Evolutionary conservation across 106 monocot species (phyloP).

Genomic region (Xerophyta viscosa): DNA sequence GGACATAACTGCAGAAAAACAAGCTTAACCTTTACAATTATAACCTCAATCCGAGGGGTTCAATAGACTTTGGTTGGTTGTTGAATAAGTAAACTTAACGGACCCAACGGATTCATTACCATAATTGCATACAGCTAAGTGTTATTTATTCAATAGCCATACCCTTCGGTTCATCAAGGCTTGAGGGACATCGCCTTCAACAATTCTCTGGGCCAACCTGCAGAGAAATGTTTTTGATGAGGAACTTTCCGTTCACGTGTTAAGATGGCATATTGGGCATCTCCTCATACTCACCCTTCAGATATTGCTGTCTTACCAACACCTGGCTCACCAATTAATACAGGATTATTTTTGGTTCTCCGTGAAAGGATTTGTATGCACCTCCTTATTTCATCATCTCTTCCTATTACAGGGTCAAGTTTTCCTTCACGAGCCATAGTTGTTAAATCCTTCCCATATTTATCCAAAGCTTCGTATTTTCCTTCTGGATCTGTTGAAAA

Average conservation of each 20-base stretch:
- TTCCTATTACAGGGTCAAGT: conserved; percentile 99
- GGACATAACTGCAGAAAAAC: no score
- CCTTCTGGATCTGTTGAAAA: conserved; percentile 85
- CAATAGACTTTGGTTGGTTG: no score
- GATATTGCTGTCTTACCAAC: conserved; percentile 99
- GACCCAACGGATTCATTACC: neutral
- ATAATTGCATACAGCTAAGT: neutral
- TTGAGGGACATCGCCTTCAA: conserved; percentile 98
- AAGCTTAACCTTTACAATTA: no score
- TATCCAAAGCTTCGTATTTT: conserved; percentile 94
- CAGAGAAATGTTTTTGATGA: conserved; percentile 3
- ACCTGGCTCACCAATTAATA: conserved; percentile 99
- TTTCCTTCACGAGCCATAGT: conserved; percentile 95
- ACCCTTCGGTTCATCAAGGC: conserved; percentile 96
- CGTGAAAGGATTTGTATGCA: conserved; percentile 98
- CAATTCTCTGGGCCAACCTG: conserved; percentile 98
- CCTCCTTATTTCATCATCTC: conserved; percentile 98
- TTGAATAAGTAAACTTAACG: no score
- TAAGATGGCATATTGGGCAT: no score
- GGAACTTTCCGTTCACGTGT: neutral
- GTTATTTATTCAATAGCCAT: neutral
- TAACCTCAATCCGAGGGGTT: no score
- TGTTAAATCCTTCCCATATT: conserved; percentile 97
- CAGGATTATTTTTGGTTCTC: conserved; percentile 98
- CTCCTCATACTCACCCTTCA: conserved; percentile 67